Evolutionary conservation across 2,329 filamentous ascomycete species (phyloP).

Genomic region (Scedosporium apiospermum): DNA sequence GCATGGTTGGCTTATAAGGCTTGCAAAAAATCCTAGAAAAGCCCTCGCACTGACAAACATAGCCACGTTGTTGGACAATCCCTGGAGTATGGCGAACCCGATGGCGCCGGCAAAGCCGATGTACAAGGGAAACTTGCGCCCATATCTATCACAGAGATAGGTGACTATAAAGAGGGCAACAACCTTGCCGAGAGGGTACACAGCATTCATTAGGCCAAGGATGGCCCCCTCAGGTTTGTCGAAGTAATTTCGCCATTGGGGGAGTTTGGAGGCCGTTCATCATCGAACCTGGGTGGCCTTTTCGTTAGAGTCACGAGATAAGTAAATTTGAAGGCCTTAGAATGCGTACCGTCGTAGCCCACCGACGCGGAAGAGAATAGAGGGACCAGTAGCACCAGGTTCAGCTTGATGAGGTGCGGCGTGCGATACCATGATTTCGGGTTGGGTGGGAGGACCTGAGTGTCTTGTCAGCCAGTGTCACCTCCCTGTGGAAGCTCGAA

Average conservation of each 20-base stretch:
- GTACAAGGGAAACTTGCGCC: constrained; percentile 27
- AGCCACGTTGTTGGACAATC: constrained; percentile 14
- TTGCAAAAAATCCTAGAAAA: constrained; percentile 22
- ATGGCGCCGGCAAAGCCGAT: constrained; percentile 22
- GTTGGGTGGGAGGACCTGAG: constrained; percentile 28
- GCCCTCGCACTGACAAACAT: constrained; percentile 21
- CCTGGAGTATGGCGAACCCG: constrained; percentile 22
- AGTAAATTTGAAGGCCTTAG: background rate
- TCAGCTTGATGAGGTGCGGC: constrained; percentile 31
- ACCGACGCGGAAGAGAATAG: constrained; percentile 30
- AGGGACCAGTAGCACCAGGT: constrained; percentile 32
- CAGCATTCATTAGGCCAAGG: constrained; percentile 26
- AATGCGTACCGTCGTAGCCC: constrained; percentile 31
- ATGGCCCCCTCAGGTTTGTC: constrained; percentile 23
- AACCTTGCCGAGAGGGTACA: constrained; percentile 28
- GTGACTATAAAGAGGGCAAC: constrained; percentile 25
- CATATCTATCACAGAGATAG: constrained; percentile 26
- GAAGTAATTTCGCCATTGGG: constrained; percentile 31
- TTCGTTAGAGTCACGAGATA: too few species aligned
- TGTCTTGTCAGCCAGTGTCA: background rate
- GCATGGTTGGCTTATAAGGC: constrained; percentile 20
- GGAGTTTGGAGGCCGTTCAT: constrained; percentile 35
- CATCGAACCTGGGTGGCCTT: constrained; percentile 19
- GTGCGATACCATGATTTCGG: constrained; percentile 30
- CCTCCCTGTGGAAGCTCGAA: too few species aligned